Evolutionary conservation across 805 yeast species (phyloP).

Genomic region (Hanseniaspora hatyaiensis): DNA sequence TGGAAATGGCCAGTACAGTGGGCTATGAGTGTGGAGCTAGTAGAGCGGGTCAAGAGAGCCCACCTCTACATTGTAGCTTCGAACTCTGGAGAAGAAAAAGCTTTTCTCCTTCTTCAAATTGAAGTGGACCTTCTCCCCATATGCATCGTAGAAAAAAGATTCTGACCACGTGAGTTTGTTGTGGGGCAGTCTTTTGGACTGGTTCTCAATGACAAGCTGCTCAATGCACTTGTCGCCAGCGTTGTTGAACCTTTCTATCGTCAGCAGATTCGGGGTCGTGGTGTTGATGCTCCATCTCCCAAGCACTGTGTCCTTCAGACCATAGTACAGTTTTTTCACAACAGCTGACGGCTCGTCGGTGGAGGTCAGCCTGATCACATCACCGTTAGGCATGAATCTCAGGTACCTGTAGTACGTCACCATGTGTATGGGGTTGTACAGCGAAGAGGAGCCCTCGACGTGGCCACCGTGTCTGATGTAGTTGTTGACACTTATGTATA

Average conservation of each 20-base stretch:
- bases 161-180: slow-evolving; percentile 62
- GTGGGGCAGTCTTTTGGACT: slow-evolving; percentile 49
- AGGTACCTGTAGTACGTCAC: slow-evolving; percentile 81
- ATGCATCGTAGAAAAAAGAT: slow-evolving; percentile 48
- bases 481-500: slow-evolving; percentile 74
- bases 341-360: slow-evolving; percentile 59
- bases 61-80: slow-evolving; percentile 22
- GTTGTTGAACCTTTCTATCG: slow-evolving; percentile 46
- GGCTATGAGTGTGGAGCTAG: too few relatives aligned
- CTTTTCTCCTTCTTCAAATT: slow-evolving; percentile 62
- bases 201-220: slow-evolving; percentile 44
- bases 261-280: slow-evolving; percentile 40
- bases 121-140: slow-evolving; percentile 45
- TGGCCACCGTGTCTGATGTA: slow-evolving; percentile 76
- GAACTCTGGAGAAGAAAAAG: slow-evolving; percentile 62
- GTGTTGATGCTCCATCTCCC: slow-evolving; percentile 51
- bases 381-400: slow-evolving; percentile 70
- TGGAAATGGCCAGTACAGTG: too few relatives aligned
- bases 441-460: slow-evolving; percentile 49
- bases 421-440: slow-evolving; percentile 67
- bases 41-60: slow-evolving; percentile 16
- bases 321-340: slow-evolving; percentile 41
- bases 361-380: slow-evolving; percentile 56
- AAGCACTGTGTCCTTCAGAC: slow-evolving; percentile 30
- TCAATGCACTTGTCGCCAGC: slow-evolving; percentile 51